phyloP scores from a whole-genome alignment of 2,329 filamentous ascomycete species.

The Exophiala calicioides region DNA sequence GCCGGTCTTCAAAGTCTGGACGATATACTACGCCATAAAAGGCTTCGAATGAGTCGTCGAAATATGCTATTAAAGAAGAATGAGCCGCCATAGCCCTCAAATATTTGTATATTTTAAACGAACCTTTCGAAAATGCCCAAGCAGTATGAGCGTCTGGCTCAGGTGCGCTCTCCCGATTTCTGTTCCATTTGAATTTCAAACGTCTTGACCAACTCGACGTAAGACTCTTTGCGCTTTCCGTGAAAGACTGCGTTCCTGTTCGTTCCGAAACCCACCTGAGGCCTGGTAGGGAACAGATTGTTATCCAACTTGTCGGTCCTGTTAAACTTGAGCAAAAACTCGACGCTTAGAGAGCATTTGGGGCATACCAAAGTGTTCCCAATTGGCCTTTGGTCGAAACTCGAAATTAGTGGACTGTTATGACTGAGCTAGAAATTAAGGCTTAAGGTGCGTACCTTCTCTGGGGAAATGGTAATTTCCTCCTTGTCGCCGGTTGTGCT shows the following conservation, averaged over 20 bases:
- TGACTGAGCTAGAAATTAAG: no score
- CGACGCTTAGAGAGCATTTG: neutral
- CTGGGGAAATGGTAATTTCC: neutral
- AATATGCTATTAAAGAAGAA: no score
- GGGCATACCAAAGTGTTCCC: slow-evolving; percentile 2
- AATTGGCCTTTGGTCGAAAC: neutral
- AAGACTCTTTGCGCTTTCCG: neutral
- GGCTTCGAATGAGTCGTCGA: slow-evolving; percentile 11
- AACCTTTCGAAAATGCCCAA: slow-evolving; percentile 36
- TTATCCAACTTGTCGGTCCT: slow-evolving; percentile 4
- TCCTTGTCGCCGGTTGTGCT: neutral
- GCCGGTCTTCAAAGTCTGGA: slow-evolving; percentile 6
- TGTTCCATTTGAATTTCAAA: neutral
- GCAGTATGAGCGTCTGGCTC: slow-evolving; percentile 2
- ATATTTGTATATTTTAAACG: no score
- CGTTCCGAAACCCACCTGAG: neutral
- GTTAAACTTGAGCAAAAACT: neutral
- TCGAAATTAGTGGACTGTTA: no score
- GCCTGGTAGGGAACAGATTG: slow-evolving; percentile 1
- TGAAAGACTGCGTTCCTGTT: neutral
- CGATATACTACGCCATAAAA: slow-evolving; percentile 9
- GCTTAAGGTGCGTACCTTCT: slow-evolving; percentile 1
- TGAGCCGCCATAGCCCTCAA: no score
- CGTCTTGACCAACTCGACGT: neutral
- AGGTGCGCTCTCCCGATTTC: neutral